A percentile compares a stretch with the other conserved stretches of the same genome.
Conservation (phyloP, 2,329 filamentous ascomycete species). For the Xylaria hypoxylon region DNA sequence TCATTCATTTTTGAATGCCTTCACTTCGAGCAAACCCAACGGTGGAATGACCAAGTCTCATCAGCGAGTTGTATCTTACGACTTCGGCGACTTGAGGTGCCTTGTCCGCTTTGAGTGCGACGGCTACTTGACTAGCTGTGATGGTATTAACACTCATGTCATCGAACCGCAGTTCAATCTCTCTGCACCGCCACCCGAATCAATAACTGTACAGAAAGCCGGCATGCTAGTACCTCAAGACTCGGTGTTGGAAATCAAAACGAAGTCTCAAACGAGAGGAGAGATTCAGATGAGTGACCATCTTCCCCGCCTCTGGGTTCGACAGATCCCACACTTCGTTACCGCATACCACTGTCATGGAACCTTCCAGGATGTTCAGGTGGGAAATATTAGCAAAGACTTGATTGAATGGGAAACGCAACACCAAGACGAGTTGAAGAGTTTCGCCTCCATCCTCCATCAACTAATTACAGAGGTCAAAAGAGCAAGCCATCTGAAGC, state of each 20-base stretch:
- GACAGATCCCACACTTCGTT: slow-evolving; percentile 44
- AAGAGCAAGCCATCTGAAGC: slow-evolving; percentile 40
- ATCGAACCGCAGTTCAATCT: not conserved
- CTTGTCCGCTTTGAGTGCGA: slow-evolving; percentile 47
- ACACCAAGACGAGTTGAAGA: slow-evolving; percentile 39
- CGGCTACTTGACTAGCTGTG: slow-evolving; percentile 26
- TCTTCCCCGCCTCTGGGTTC: slow-evolving; percentile 44
- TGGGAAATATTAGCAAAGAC: slow-evolving; percentile 31
- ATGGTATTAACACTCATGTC: slow-evolving; percentile 1
- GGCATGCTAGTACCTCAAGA: slow-evolving; percentile 36
- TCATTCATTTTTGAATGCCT: slow-evolving; percentile 43
- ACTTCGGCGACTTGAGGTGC: slow-evolving; percentile 41
- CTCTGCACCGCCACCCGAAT: not conserved
- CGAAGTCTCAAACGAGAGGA: slow-evolving; percentile 30
- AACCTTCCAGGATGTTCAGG: slow-evolving; percentile 39
- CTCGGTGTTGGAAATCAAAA: slow-evolving; percentile 45
- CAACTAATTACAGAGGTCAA: slow-evolving; percentile 41
- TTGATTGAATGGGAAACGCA: slow-evolving; percentile 40
- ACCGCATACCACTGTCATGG: slow-evolving; percentile 41
- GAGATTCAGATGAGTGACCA: slow-evolving; percentile 39
- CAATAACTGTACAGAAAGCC: slow-evolving; percentile 13
- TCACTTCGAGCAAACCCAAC: slow-evolving; percentile 37
- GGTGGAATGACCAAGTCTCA: slow-evolving; percentile 40
- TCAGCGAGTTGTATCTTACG: slow-evolving; percentile 45
- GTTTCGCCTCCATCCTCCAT: slow-evolving; percentile 39